phyloP scores from a whole-genome alignment of 495 filamentous ascomycete genomes.

The Arthonia radiata region DNA sequence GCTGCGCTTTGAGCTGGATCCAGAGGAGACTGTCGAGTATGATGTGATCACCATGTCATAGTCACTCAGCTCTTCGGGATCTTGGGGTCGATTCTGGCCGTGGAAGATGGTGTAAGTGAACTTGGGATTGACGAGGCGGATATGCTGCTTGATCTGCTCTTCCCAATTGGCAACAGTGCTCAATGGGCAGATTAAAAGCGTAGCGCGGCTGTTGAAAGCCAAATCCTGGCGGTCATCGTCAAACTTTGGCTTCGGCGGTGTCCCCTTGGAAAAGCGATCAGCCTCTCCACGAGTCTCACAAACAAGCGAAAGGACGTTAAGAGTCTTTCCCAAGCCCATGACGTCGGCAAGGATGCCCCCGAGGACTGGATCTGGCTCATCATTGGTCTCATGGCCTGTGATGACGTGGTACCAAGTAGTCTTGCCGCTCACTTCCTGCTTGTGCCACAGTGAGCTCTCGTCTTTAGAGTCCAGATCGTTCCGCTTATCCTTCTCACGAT shows the following conservation, averaged over 20 bases:
- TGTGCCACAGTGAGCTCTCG: slow-evolving; percentile 53
- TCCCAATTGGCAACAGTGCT: slow-evolving; percentile 86
- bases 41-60: slow-evolving; percentile 80
- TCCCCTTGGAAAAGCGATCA: slow-evolving; percentile 24
- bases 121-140: slow-evolving; percentile 30
- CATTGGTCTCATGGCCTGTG: slow-evolving; percentile 35
- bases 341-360: slow-evolving; percentile 92
- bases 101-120: slow-evolving; percentile 80
- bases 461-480: slow-evolving; percentile 28
- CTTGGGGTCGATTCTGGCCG: slow-evolving; percentile 43
- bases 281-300: slow-evolving; percentile 34
- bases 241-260: slow-evolving; percentile 16
- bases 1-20: slow-evolving; percentile 35
- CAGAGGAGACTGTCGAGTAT: slow-evolving; percentile 66
- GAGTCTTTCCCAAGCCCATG: slow-evolving; percentile 93
- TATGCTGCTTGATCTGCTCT: slow-evolving; percentile 62
- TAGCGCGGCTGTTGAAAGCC: slow-evolving; percentile 47
- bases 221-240: slow-evolving; percentile 14
- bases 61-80: slow-evolving; percentile 37
- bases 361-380: slow-evolving; percentile 41
- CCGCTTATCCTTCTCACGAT: slow-evolving; percentile 41
- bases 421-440: slow-evolving; percentile 25
- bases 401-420: slow-evolving; percentile 57
- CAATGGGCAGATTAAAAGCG: slow-evolving; percentile 72
- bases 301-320: slow-evolving; percentile 64